A percentile compares a stretch with the other conserved stretches of the same genome.
Evolutionary conservation across 108 stramenopile genomes (phyloP).

Genomic region (Stephanodiscus minutulus): DNA sequence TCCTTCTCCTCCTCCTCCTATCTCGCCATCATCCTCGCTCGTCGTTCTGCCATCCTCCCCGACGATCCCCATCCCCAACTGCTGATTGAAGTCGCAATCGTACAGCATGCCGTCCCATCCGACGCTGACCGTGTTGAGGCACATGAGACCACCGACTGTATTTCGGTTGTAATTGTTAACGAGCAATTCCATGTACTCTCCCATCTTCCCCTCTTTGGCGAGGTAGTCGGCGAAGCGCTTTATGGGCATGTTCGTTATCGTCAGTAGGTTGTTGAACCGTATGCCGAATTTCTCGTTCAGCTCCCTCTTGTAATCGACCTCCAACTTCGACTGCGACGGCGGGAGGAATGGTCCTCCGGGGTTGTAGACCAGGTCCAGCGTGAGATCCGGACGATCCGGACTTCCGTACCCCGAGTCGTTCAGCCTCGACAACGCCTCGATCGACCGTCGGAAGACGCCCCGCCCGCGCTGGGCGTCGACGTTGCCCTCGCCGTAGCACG

Average conservation of each 20-base stretch:
- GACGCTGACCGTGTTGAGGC: conserved; percentile 80
- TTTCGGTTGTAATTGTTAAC: conserved; percentile 91
- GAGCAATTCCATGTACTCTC: conserved; percentile 96
- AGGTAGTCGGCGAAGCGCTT: conserved; percentile 96
- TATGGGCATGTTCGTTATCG: conserved; percentile 99
- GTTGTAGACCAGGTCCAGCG: conserved; percentile 96
- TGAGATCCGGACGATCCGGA: conserved; percentile 48
- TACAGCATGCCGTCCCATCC: conserved; percentile 84
- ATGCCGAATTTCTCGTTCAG: conserved; percentile 91
- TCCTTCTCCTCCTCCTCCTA: conserved; percentile 34
- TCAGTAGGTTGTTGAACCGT: conserved; percentile 86
- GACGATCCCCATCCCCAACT: conserved; percentile 85
- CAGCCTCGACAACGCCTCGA: conserved; percentile 85
- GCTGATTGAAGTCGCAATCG: conserved; percentile 99
- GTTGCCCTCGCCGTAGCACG: conserved; percentile 93
- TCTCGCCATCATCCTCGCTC: neutral
- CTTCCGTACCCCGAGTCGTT: conserved; percentile 92
- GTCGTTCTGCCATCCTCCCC: conserved; percentile 36
- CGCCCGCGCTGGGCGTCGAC: conserved; percentile 95
- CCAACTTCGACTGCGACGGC: conserved; percentile 76
- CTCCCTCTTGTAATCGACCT: conserved; percentile 87
- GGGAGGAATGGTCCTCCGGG: conserved; percentile 95
- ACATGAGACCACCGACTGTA: conserved; percentile 85
- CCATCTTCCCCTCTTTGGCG: conserved; percentile 83
- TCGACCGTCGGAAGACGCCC: conserved; percentile 93